Evolutionary conservation across 1,284 basidiomycete species (phyloP).

Genomic region (Anthracocystis setariae): DNA sequence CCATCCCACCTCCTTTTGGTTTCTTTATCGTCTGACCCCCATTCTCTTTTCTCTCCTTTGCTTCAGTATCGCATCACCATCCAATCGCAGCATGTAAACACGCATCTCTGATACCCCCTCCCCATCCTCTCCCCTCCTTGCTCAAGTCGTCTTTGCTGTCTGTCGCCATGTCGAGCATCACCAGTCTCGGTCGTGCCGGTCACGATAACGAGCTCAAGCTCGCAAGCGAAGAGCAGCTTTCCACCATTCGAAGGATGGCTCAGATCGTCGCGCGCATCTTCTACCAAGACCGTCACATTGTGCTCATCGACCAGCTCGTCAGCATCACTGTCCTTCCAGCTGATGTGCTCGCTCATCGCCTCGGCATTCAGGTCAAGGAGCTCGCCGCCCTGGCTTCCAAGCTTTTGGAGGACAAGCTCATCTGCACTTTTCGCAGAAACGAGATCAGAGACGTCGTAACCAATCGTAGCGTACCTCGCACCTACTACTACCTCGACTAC

Average conservation of each 20-base stretch:
- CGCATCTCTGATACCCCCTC: slow-evolving; percentile 1
- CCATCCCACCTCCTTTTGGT: neutral
- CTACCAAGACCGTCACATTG: slow-evolving; percentile 90
- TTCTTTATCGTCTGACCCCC: slow-evolving; percentile 21
- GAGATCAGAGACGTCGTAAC: slow-evolving; percentile 52
- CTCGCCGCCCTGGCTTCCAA: slow-evolving; percentile 89
- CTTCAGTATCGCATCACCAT: neutral
- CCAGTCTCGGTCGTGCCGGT: slow-evolving; percentile 25
- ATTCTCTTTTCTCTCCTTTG: slow-evolving; percentile 4
- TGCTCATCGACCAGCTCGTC: slow-evolving; percentile 91
- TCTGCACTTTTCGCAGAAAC: slow-evolving; percentile 68
- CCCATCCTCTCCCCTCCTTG: neutral
- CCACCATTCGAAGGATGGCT: slow-evolving; percentile 73
- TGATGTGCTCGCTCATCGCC: slow-evolving; percentile 86
- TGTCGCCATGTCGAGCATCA: slow-evolving; percentile 31
- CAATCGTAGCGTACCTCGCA: slow-evolving; percentile 43
- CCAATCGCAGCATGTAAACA: slow-evolving; percentile 5
- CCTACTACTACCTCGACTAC: slow-evolving; percentile 96
- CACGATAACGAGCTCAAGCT: slow-evolving; percentile 44
- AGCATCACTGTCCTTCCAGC: slow-evolving; percentile 89
- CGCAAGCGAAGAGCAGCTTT: slow-evolving; percentile 58
- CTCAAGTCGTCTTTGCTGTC: neutral
- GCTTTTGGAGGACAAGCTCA: slow-evolving; percentile 82
- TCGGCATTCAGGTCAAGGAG: slow-evolving; percentile 91
- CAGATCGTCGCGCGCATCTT: slow-evolving; percentile 92